Conservation (phyloP, 768 basidiomycete genomes). For the Agrocybe praecox region DNA sequence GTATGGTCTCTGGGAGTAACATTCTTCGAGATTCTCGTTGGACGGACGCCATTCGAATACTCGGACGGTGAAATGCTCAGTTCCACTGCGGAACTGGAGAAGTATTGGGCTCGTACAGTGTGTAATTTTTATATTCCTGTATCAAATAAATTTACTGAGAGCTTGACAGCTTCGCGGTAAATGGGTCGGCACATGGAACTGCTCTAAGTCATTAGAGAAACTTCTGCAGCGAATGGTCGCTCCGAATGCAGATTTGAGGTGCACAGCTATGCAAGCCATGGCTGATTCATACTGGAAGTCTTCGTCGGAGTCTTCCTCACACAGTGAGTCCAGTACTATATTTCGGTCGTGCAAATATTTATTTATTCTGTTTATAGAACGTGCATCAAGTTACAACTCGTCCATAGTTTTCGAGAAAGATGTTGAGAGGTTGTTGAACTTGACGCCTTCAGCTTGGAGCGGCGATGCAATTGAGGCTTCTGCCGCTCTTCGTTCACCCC, state of each 20-base stretch:
- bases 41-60: slow-evolving; percentile 90
- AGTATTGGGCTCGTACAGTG: slow-evolving; percentile 86
- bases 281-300: slow-evolving; percentile 67
- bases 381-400: slow-evolving; percentile 48
- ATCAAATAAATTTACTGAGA: background rate
- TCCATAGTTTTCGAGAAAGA: slow-evolving; percentile 56
- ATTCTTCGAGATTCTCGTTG: slow-evolving; percentile 92
- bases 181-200: slow-evolving; percentile 84
- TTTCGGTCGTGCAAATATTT: background rate
- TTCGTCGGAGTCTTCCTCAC: slow-evolving; percentile 27
- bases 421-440: slow-evolving; percentile 37
- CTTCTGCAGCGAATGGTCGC: slow-evolving; percentile 77
- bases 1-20: slow-evolving; percentile 87
- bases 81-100: slow-evolving; percentile 79
- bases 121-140: slow-evolving; percentile 18
- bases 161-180: slow-evolving; percentile 64
- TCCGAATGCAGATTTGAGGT: slow-evolving; percentile 81
- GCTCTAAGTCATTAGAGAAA: slow-evolving; percentile 64
- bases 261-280: slow-evolving; percentile 68
- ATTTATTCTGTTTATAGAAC: slow-evolving; percentile 30
- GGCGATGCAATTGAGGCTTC: slow-evolving; percentile 26
- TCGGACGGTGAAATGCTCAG: slow-evolving; percentile 78
- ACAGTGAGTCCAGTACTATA: slow-evolving; percentile 38
- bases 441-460: slow-evolving; percentile 34
- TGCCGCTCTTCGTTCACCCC: slow-evolving; percentile 28